Base-by-base conservation (phyloP, 441 rosid species). In the Arabidopsis hybrid region DNA sequence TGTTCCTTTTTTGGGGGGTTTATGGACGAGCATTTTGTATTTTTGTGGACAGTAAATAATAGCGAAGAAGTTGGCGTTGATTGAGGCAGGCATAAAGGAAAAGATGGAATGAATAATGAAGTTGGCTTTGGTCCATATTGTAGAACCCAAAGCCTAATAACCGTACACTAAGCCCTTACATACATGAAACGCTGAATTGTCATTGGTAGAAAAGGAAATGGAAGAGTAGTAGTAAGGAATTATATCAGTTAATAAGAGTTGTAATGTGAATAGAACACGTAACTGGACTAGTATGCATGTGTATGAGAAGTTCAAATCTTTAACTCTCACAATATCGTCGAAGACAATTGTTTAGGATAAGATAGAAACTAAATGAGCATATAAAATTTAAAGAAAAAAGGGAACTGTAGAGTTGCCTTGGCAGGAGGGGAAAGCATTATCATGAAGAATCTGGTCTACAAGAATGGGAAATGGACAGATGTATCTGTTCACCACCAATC, bases 391-490 rank as follows among this genome's bases (percentile, higher is more conserved):
- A 66, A 21, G 7, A 21, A 29, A 50, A 51, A 26, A 16, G 4
- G 55, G 38, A 34, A 60, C 73, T 74, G 67, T 67, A 66, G 57
- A 74, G 73, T 74, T 74, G 67, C 78, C 78, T 66, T 59, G 31
- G 26, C 55, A 18, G 4, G 61, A 73, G 65, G 77, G 71, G n/a
- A 56, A 56, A 64, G 49, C 39, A 45, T 45, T 64, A 55, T 56
- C 18, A 16, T 35, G 39, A 61, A n/a, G 64, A 47, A 60, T 71
- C 36, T 29, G 11, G 61, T 64, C 64, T 43, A 62, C 43, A 72
- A 13, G 13, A 6, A 31, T 31, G 32, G 7, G 56, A 18, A 49
- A 17, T 31, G 36, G 67, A 63, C 55, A 63, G 56, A 49, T 47
- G 34, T 50, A 59, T 38, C 16, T 10, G 32, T 59, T 59, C 64